phyloP scores from a whole-genome alignment of 2,329 filamentous ascomycete genomes.

The Paecilomyces variotii region DNA sequence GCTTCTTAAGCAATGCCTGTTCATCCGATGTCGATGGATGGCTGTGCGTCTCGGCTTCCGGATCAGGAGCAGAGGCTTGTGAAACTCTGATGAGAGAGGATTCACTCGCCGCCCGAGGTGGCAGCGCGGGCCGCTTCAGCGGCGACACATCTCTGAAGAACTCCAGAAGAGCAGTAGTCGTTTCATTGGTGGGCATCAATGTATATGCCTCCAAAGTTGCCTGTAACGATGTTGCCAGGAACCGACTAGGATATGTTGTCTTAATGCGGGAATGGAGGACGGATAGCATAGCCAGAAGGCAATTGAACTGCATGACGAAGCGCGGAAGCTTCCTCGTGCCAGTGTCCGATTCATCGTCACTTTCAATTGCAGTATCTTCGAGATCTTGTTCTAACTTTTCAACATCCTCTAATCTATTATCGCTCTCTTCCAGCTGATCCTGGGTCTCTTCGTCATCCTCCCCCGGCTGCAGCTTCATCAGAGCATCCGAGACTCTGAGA shows the following conservation, averaged over 20 bases:
- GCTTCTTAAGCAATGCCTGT: conserved; percentile 42
- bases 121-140: conserved; percentile 50
- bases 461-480: conserved; percentile 48
- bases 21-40: conserved; percentile 43
- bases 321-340: conserved; percentile 11
- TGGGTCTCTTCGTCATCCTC: conserved; percentile 25
- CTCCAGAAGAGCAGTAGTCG: conserved; percentile 49
- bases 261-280: conserved; percentile 54
- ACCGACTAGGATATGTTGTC: conserved; percentile 56
- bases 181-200: conserved; percentile 47
- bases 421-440: conserved; percentile 23
- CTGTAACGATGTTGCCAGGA: conserved; percentile 56
- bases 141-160: conserved; percentile 51
- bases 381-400: conserved; percentile 3
- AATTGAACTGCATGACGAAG: conserved; percentile 34
- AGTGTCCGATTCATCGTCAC: conserved; percentile 9
- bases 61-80: conserved; percentile 43
- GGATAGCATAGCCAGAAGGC: conserved; percentile 44
- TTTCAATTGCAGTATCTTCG: conserved; percentile 14
- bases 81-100: conserved; percentile 30
- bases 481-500: conserved; percentile 53
- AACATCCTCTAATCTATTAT: conserved; percentile 4
- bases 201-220: conserved; percentile 54
- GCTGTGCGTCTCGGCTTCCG: conserved; percentile 44
- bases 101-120: conserved; percentile 49